A percentile compares a stretch with the other conserved stretches of the same genome.
Evolutionary conservation across 2,329 filamentous ascomycete species (phyloP).

Genomic region (Calonectria crousiana): DNA sequence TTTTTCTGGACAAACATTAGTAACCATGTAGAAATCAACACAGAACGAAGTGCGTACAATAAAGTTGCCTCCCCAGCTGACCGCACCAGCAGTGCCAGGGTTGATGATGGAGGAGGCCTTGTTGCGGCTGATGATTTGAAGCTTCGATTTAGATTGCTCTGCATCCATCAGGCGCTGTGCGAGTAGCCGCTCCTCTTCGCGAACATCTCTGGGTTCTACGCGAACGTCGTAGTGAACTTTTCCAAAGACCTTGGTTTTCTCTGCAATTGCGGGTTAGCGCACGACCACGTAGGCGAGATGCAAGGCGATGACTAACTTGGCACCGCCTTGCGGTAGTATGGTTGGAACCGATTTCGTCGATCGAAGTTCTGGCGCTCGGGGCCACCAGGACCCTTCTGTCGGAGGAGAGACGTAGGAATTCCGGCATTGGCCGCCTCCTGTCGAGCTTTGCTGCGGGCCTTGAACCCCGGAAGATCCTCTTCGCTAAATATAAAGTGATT

Average conservation of each 20-base stretch:
- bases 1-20: conserved; percentile 61
- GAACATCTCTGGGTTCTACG: conserved; percentile 78
- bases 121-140: conserved; percentile 63
- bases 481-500: conserved; percentile 96
- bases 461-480: conserved; percentile 79
- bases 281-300: not conserved
- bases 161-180: conserved; percentile 67
- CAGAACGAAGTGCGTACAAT: conserved; percentile 64
- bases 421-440: conserved; percentile 69
- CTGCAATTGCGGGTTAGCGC: conserved; percentile 57
- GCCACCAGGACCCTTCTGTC: conserved; percentile 52
- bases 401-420: conserved; percentile 69
- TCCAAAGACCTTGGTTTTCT: conserved; percentile 82
- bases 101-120: conserved; percentile 67
- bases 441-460: conserved; percentile 62
- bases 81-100: conserved; percentile 59
- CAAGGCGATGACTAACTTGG: conserved; percentile 69
- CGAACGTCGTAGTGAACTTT: conserved; percentile 82
- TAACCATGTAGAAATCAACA: conserved; percentile 24
- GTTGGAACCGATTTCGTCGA: conserved; percentile 61
- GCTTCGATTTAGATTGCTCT: conserved; percentile 62
- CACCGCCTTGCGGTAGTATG: conserved; percentile 78
- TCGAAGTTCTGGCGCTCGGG: conserved; percentile 62
- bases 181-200: conserved; percentile 75
- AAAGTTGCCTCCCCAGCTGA: conserved; percentile 59